phyloP scores from a whole-genome alignment of 2,329 filamentous ascomycete species.

The Fusarium sp. region DNA sequence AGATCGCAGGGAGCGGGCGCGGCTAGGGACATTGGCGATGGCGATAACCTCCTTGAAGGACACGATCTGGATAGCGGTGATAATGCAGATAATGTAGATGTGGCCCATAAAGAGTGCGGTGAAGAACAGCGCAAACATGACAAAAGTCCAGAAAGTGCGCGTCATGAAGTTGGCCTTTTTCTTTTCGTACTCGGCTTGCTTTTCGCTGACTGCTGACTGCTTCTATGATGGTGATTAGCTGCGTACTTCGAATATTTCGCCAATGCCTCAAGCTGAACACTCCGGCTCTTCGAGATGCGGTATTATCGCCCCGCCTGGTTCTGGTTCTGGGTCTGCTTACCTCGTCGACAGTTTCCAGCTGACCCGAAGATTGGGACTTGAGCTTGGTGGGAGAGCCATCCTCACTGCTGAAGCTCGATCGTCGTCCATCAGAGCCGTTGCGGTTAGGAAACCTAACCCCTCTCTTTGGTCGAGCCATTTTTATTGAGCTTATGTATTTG shows the following conservation, averaged over 20 bases:
- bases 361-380: conserved; percentile 43
- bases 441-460: conserved; percentile 67
- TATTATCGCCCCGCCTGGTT: no score
- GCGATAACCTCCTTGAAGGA: conserved; percentile 99
- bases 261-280: neutral
- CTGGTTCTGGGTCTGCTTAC: conserved; percentile 41
- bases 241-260: neutral
- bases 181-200: conserved; percentile 85
- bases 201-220: conserved; percentile 54
- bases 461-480: conserved; percentile 56
- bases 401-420: conserved; percentile 78
- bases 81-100: conserved; percentile 94
- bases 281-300: neutral
- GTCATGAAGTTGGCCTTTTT: conserved; percentile 99
- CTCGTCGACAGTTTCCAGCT: conserved; percentile 51
- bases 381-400: conserved; percentile 51
- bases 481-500: conserved; percentile 9
- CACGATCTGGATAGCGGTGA: conserved; percentile 93
- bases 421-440: conserved; percentile 63
- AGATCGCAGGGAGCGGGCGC: conserved; percentile 88
- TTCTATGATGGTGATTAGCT: conserved; percentile 51
- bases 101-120: conserved; percentile 92
- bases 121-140: conserved; percentile 97
- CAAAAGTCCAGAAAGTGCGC: conserved; percentile 95
- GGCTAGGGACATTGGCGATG: conserved; percentile 93